These are phyloP conservation scores for Candida pseudoviswanathii DNA, from an alignment of 1,139 yeast species.

Conservation along the genomic window DNA sequence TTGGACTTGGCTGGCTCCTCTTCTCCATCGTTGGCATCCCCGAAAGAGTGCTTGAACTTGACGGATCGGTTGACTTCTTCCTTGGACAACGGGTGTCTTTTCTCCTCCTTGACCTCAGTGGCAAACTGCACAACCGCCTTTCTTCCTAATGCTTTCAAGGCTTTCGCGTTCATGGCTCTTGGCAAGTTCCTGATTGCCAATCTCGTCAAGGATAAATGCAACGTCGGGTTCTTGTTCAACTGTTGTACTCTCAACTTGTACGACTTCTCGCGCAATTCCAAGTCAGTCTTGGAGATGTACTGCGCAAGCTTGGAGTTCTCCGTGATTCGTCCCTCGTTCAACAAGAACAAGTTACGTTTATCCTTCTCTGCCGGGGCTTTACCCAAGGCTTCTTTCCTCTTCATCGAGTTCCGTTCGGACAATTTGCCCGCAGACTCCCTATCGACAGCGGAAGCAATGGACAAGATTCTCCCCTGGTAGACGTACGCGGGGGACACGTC, in stretches of 20 bases:
- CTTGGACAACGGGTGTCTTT: conserved; percentile 83
- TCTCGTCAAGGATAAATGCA: conserved; percentile 90
- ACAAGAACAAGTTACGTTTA: conserved; percentile 77
- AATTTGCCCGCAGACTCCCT: conserved; percentile 80
- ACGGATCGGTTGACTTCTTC: conserved; percentile 86
- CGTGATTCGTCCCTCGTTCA: conserved; percentile 93
- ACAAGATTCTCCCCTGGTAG: conserved; percentile 87
- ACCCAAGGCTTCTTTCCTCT: conserved; percentile 77
- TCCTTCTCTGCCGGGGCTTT: conserved; percentile 81
- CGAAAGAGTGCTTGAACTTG: conserved; percentile 54
- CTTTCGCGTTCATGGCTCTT: conserved; percentile 84
- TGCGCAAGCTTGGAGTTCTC: conserved; percentile 79
- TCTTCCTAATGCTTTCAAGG: conserved; percentile 89
- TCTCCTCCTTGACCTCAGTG: conserved; percentile 75
- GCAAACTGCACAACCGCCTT: conserved; percentile 96
- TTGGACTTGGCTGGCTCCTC: conserved; percentile 51
- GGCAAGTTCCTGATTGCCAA: conserved; percentile 93
- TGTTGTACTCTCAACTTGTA: conserved; percentile 86
- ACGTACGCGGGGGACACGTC: conserved; percentile 89
- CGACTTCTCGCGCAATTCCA: conserved; percentile 88
- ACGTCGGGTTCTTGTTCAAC: conserved; percentile 83
- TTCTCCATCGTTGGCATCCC: conserved; percentile 32
- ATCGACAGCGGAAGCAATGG: conserved; percentile 83
- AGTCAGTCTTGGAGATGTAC: conserved; percentile 66
- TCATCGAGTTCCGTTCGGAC: conserved; percentile 71